phyloP scores from a whole-genome alignment of 2,329 filamentous ascomycete genomes.

The Cadophora sp. region DNA sequence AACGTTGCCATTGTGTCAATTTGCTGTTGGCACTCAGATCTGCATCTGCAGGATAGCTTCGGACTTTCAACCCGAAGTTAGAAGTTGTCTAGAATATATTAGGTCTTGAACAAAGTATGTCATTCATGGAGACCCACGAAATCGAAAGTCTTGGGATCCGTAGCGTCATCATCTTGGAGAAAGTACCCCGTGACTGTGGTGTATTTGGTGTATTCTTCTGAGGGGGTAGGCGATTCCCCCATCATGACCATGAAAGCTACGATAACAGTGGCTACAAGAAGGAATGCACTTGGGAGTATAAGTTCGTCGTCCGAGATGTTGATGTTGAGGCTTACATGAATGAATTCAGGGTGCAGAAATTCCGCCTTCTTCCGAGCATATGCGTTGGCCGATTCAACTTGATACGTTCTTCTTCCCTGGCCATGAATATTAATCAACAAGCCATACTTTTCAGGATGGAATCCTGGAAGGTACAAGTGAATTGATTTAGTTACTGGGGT shows the following conservation, averaged over 20 bases:
- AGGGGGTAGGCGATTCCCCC: conserved; percentile 31
- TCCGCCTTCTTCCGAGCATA: conserved; percentile 2
- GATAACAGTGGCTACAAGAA: conserved; percentile 38
- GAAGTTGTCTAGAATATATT: conserved; percentile 55
- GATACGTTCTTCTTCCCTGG: neutral
- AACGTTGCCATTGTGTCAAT: conserved; percentile 69
- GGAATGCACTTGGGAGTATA: conserved; percentile 32
- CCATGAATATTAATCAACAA: conserved; percentile 2
- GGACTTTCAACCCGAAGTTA: conserved; percentile 72
- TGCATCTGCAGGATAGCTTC: conserved; percentile 63
- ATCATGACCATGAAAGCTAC: conserved; percentile 38
- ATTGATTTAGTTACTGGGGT: neutral
- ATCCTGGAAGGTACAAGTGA: neutral
- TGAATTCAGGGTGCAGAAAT: conserved; percentile 9
- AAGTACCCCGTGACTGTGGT: conserved; percentile 68
- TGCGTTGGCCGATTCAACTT: neutral
- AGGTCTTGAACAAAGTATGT: neutral
- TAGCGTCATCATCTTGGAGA: conserved; percentile 65
- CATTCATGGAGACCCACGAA: conserved; percentile 67
- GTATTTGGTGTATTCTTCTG: conserved; percentile 54
- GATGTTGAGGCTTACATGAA: neutral
- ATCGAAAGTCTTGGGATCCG: conserved; percentile 64
- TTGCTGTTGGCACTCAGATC: conserved; percentile 49
- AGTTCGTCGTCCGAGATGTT: neutral
- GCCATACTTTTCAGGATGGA: neutral